Evolutionary conservation across 495 filamentous ascomycete species (phyloP), one percentile per base, ranked within the genome.

Genomic region (Hypoxylon subgilvum): DNA sequence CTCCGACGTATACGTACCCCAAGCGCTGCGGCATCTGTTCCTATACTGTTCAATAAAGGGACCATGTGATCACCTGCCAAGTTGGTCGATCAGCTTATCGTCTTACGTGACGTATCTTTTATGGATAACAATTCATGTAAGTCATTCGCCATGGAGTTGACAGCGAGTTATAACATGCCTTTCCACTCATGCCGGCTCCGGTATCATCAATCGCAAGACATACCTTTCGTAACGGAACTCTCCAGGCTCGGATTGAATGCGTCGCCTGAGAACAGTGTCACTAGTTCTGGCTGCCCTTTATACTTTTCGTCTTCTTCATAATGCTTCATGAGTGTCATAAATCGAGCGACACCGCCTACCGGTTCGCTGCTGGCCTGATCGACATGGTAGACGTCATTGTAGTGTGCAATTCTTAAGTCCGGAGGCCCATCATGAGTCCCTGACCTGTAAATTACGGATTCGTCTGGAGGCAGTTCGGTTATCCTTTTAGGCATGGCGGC

Each of bases 351-450:
- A 6, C 92, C 92, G 34, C 92, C 92, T 13, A 88, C 82, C 6
- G 91, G 91, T 57, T 96, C 90, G 12, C 85, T 82, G 13, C 88
- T 91, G 5, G 87, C 76, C 3, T 71, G 59, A 54, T 94, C 89
- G 41, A 96, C 82, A 58, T 96, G 92, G 71, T 96, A 96, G 44
- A 84, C 90, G 72, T 96, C 91, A 72, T 96, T 96, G 77, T 86
- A 96, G 76, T 96, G 92, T 40, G 96, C 74, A 22, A 96, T 68
- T 21, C 92, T 84, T 19, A 96, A 75, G 72, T 88, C 88, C 13
- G 90, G 90, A 21, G 82, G 69, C 14, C 77, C 78, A 31, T 56
- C 44, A 28, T 42, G 57, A 12, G 72, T 73, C 8, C 78, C 77
- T 16, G 81, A 84, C 43, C 76, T 72, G 67, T 82, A 83, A 6